A percentile compares a stretch with the other conserved stretches of the same genome.
Conservation (phyloP, 2,329 filamentous ascomycete genomes). For the Xylariaceae sp. region DNA sequence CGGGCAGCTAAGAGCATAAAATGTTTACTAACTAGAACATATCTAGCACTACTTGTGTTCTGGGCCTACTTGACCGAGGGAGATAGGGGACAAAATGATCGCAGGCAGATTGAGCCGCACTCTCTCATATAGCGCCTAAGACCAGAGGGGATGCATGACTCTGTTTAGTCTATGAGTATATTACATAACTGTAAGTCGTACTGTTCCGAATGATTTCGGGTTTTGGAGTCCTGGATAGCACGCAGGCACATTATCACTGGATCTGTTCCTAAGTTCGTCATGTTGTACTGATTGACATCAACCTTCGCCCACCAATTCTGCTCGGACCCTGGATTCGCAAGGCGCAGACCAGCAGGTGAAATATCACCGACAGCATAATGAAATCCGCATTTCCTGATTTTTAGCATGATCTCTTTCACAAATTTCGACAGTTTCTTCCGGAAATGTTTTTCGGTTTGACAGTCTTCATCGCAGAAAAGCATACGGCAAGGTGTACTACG, state of each 20-base stretch:
- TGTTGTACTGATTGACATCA: constrained; percentile 17
- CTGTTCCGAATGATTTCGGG: not conserved
- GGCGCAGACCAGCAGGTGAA: not conserved
- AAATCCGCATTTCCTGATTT: constrained; percentile 7
- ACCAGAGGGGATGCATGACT: no score
- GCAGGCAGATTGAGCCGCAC: no score
- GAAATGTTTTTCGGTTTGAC: no score
- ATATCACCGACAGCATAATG: not conserved
- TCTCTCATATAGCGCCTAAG: no score
- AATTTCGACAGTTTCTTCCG: not conserved
- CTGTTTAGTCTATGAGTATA: not conserved
- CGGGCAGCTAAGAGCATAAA: no score
- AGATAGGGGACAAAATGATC: no score
- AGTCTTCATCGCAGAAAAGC: not conserved
- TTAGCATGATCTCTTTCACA: not conserved
- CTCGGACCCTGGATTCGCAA: constrained; percentile 18
- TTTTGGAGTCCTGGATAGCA: constrained; percentile 11
- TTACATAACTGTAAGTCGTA: not conserved
- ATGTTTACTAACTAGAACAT: no score
- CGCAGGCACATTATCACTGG: constrained; percentile 9
- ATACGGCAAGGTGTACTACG: not conserved
- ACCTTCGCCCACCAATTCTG: constrained; percentile 13
- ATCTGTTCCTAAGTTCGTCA: constrained; percentile 11
- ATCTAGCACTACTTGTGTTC: no score
- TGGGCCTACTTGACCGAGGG: no score